Evolutionary conservation across 192 early-diverging fungal genomes (phyloP), one percentile per base, ranked within the genome.

Genomic region (Backusella tuberculispora): DNA sequence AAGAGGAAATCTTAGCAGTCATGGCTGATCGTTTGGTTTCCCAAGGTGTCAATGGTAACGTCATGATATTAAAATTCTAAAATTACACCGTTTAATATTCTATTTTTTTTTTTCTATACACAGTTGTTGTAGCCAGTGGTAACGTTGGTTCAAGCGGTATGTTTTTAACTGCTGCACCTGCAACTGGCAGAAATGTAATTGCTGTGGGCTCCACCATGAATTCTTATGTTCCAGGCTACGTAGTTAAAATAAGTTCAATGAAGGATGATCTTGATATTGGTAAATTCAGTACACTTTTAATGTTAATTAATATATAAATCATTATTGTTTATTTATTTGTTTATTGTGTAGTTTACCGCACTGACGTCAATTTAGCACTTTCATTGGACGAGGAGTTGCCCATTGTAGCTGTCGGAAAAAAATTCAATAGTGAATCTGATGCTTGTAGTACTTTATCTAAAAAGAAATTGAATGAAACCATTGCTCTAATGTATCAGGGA

Each of bases 121-220:
- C 38, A 80, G 83, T 92, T 66, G 86, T 90, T 9, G 85, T 87
- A 4, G 88, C 93, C 0, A 85, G 80, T 65, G 91, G 92, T 14
- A 93, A 94, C 41, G 84, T 84, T 41, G 92, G 92, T 26, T 74
- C 77, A 7, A 85, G 84, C 71, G 92, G 90, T 13, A 76, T 92
- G 8, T 91, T 88, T 70, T 78, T 86, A 3, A 79, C 85, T 7
- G 83, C 85, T 12, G 82, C 88, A 3, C 91, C 92, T 0, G 90
- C 84, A 24, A 80, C 86, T 46, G 90, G 84, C 15, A 66, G 64
- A 4, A 82, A 84, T 26, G 84, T 88, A 0, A 88, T 92, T 26
- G 83, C 87, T 2, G 91, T 90, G 5, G 90, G 85, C 3, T 80
- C 82, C 1, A 80, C 76, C 9, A 83, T 88, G 17, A 86, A 85